Evolutionary conservation across 1,284 basidiomycete species (phyloP).

Genomic region (Cryptococcus wingfieldii): DNA sequence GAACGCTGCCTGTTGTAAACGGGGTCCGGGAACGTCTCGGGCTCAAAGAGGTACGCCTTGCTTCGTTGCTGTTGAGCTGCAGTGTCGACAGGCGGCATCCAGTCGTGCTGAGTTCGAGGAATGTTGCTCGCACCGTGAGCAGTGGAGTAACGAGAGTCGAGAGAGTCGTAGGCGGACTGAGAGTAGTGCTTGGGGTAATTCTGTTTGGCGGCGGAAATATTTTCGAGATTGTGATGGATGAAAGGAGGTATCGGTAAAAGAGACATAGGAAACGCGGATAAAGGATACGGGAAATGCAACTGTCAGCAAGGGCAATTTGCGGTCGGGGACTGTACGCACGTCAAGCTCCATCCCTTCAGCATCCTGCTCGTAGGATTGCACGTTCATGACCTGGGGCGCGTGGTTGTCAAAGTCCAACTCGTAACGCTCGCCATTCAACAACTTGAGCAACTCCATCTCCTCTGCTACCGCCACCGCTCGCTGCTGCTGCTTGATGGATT

Average conservation of each 20-base stretch:
- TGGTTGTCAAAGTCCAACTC: background rate
- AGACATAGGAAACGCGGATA: background rate
- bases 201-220: background rate
- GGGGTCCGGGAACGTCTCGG: conserved; percentile 1
- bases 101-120: conserved; percentile 8
- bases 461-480: background rate
- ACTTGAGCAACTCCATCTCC: conserved; percentile 12
- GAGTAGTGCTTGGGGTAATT: background rate
- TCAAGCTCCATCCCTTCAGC: conserved; percentile 9
- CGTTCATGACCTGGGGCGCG: background rate
- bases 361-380: background rate
- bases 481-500: background rate
- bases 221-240: background rate
- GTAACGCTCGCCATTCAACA: conserved; percentile 10
- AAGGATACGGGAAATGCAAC: background rate
- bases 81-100: conserved; percentile 2
- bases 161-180: conserved; percentile 5
- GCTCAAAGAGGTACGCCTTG: conserved; percentile 3
- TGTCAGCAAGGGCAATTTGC: background rate
- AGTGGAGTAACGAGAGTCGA: conserved; percentile 9
- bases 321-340: conserved; percentile 1
- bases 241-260: background rate
- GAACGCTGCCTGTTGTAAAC: conserved; percentile 3
- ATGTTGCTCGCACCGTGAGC: conserved; percentile 12
- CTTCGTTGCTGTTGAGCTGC: background rate